phyloP scores from a whole-genome alignment of 495 filamentous ascomycete genomes.

The Cetradonia linearis region DNA sequence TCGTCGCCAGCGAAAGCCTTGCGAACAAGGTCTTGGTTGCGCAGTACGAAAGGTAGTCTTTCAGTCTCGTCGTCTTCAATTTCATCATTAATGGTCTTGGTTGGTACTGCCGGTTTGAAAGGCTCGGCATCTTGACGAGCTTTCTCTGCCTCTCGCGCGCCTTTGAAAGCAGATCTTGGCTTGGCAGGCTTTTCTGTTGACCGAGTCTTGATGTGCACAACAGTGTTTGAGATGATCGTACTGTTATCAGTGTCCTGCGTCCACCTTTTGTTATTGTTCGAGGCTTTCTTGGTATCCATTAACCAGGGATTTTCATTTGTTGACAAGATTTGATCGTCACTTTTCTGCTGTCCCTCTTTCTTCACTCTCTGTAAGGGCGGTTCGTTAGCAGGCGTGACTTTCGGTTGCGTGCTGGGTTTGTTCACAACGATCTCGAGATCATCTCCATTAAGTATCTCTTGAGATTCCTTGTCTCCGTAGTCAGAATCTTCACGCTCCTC shows the following conservation, averaged over 20 bases:
- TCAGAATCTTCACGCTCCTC: constrained; percentile 50
- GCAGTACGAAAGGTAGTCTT: constrained; percentile 49
- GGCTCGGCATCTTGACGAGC: constrained; percentile 5
- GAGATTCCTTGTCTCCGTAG: constrained; percentile 34
- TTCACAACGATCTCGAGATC: constrained; percentile 25
- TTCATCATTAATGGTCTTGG: constrained; percentile 35
- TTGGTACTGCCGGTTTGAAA: constrained; percentile 19
- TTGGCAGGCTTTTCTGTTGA: constrained; percentile 18
- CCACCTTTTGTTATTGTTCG: constrained; percentile 1
- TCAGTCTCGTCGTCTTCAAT: constrained; percentile 44
- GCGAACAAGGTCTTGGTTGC: constrained; percentile 72
- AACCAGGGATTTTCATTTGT: constrained; percentile 15
- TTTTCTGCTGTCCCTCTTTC: neutral
- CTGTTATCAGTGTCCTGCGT: constrained; percentile 11
- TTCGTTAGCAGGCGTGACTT: neutral
- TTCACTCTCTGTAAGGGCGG: neutral
- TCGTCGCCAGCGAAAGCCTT: constrained; percentile 84
- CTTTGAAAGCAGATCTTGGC: constrained; percentile 22
- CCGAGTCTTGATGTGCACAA: constrained; percentile 17
- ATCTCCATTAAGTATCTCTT: constrained; percentile 15
- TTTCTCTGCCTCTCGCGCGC: constrained; percentile 20
- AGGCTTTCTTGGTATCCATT: neutral
- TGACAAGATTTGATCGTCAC: neutral
- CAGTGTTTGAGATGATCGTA: constrained; percentile 26
- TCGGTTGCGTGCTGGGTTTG: neutral